A percentile compares a stretch with the other conserved stretches of the same genome.
These are phyloP conservation scores for Favolaschia claudopus DNA, from an alignment of 768 basidiomycete genomes.

Conservation along the genomic window DNA sequence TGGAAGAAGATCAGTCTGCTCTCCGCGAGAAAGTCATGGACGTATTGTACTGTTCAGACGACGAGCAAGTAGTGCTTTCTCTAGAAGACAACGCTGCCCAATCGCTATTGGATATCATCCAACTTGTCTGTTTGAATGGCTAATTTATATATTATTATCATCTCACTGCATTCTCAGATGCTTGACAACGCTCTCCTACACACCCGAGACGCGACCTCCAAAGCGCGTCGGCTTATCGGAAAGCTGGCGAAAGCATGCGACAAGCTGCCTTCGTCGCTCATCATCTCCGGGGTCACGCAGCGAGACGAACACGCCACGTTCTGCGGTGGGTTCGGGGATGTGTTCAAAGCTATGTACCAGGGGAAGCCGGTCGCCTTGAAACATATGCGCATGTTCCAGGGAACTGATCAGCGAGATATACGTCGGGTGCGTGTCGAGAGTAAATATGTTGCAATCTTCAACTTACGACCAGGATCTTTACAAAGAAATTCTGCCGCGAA, in stretches of 20 bases:
- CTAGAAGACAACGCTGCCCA: slow-evolving; percentile 21
- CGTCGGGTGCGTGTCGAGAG: slow-evolving; percentile 8
- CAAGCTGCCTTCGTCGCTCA: slow-evolving; percentile 17
- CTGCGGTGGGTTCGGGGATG: slow-evolving; percentile 19
- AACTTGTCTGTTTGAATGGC: slow-evolving; percentile 9
- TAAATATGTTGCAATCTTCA: not conserved
- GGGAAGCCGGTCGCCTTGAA: slow-evolving; percentile 20
- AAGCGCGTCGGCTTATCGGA: not conserved
- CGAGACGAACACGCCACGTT: slow-evolving; percentile 12
- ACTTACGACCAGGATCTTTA: not conserved
- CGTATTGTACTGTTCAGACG: slow-evolving; percentile 12
- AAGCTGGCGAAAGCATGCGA: slow-evolving; percentile 12
- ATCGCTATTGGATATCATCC: slow-evolving; percentile 22
- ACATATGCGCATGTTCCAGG: slow-evolving; percentile 16
- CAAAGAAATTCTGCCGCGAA: slow-evolving; percentile 31
- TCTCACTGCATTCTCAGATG: not conserved
- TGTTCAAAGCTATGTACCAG: slow-evolving; percentile 12
- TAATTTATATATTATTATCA: not conserved
- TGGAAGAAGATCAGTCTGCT: slow-evolving; percentile 7
- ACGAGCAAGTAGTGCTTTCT: slow-evolving; percentile 16
- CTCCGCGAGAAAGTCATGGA: slow-evolving; percentile 2
- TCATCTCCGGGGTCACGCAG: slow-evolving; percentile 18
- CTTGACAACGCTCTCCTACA: not conserved
- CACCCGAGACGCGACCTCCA: not conserved
- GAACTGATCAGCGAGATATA: slow-evolving; percentile 7